Conservation (phyloP, 208 protist genomes). For the Herpetomonas muscarum region DNA sequence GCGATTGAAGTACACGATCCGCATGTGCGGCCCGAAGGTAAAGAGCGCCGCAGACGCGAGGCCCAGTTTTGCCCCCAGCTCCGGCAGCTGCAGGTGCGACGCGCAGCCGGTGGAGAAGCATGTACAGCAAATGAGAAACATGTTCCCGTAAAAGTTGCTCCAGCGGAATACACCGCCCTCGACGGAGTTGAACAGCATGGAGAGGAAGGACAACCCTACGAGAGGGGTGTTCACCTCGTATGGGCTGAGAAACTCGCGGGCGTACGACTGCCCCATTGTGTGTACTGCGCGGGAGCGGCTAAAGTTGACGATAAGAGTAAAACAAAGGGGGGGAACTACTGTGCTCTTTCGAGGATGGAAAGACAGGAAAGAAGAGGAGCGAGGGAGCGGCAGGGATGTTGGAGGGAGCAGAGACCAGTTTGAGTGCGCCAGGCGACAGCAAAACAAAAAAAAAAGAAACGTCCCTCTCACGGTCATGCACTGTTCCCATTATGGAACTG, state of each 20-base stretch:
- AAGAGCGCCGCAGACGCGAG: slow-evolving; percentile 41
- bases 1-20: slow-evolving; percentile 57
- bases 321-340: too few species aligned
- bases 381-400: too few species aligned
- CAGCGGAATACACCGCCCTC: slow-evolving; percentile 44
- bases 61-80: slow-evolving; percentile 58
- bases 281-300: too few species aligned
- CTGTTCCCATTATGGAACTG: too few species aligned
- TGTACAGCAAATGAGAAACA: slow-evolving; percentile 35
- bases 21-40: slow-evolving; percentile 41
- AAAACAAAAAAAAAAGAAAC: too few species aligned
- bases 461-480: too few species aligned
- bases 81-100: slow-evolving; percentile 24
- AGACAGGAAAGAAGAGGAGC: too few species aligned
- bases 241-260: slow-evolving; percentile 41
- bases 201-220: slow-evolving; percentile 42
- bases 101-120: slow-evolving; percentile 50
- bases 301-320: too few species aligned
- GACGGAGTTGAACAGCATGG: slow-evolving; percentile 74
- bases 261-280: slow-evolving; percentile 35
- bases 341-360: too few species aligned
- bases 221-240: slow-evolving; percentile 66
- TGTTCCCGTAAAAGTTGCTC: slow-evolving; percentile 64
- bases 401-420: too few species aligned
- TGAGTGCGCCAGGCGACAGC: too few species aligned